Evolutionary conservation across 768 basidiomycete species (phyloP), one percentile per base, ranked within the genome.

Genomic region (Fistulinella prunicolor): DNA sequence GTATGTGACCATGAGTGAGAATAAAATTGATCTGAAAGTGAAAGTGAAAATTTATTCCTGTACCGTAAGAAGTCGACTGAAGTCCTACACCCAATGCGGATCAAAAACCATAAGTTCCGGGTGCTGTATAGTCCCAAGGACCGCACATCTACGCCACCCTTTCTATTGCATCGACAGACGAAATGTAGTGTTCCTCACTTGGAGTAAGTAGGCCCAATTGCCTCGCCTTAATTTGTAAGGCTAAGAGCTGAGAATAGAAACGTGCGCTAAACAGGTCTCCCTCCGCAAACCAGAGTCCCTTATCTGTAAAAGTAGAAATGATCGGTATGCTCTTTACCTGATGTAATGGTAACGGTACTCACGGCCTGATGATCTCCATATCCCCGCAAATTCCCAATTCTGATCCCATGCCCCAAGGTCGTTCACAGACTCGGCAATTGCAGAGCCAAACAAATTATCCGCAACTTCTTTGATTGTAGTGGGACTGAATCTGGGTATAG

Each of bases 281-380:
- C n/a, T 46, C 44, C 3, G 44, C 44, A 38, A 46, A 46, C 44
- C 36, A 46, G 36, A 46, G 44, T 16, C 36, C 36, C 16, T 21
- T 36, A 37, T 46, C 44, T 46, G 26, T 21, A 19, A 16, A 29
- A 28, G n/a, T n/a, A n/a, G n/a, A n/a, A n/a, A n/a, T n/a, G n/a
- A n/a, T n/a, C n/a, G n/a, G n/a, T n/a, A n/a, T n/a, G 12, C 28
- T 12, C 6, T 28, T 28, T 6, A 28, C 28, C 28, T 28, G 12
- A 6, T 28, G 6, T 12, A 6, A 28, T 6, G 28, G 28, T 28
- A 12, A 12, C 28, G 28, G 12, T 7, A 44, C 49, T 22, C 22
- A 36, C 51, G 42, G 10, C 51, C 51, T 8, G 49, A 44, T 4
- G 42, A 50, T 37, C 51, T 52, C 49, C 51, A 53, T 38, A 44